A percentile compares a stretch with the other conserved stretches of the same genome.
These are phyloP conservation scores for Choiromyces venosus DNA, from an alignment of 495 filamentous ascomycete species.

Conservation along the genomic window DNA sequence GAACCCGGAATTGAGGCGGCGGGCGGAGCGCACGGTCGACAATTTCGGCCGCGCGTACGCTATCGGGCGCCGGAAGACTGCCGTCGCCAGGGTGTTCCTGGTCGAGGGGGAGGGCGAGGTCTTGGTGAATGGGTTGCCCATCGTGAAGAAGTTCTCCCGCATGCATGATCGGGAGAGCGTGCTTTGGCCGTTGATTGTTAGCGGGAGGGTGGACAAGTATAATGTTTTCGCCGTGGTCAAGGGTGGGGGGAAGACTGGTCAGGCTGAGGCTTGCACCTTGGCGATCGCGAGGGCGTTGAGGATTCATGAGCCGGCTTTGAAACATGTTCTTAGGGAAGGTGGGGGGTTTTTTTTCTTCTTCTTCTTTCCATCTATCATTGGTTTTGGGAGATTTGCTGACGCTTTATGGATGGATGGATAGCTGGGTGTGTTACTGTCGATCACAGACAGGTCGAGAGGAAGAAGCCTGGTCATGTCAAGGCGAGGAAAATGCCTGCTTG, in stretches of 20 bases:
- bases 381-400: constrained; percentile 42
- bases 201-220: constrained; percentile 86
- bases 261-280: constrained; percentile 91
- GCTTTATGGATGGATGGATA: constrained; percentile 45
- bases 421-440: constrained; percentile 90
- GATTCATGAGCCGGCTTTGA: constrained; percentile 84
- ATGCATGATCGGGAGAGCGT: constrained; percentile 93
- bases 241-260: constrained; percentile 87
- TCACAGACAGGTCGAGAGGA: constrained; percentile 86
- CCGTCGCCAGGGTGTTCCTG: constrained; percentile 72
- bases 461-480: constrained; percentile 94
- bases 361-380: constrained; percentile 23
- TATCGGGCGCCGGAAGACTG: constrained; percentile 77
- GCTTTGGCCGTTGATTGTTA: constrained; percentile 72
- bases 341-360: constrained; percentile 62
- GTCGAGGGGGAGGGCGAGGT: constrained; percentile 91
- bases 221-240: constrained; percentile 82
- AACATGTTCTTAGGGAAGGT: constrained; percentile 84
- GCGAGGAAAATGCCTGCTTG: constrained; percentile 97
- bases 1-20: constrained; percentile 59
- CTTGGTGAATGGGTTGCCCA: constrained; percentile 75
- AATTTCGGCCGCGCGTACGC: constrained; percentile 68
- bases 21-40: constrained; percentile 59
- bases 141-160: constrained; percentile 72
- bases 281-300: constrained; percentile 83